phyloP scores from a whole-genome alignment of 768 basidiomycete species.

The Pisolithus microcarpus region DNA sequence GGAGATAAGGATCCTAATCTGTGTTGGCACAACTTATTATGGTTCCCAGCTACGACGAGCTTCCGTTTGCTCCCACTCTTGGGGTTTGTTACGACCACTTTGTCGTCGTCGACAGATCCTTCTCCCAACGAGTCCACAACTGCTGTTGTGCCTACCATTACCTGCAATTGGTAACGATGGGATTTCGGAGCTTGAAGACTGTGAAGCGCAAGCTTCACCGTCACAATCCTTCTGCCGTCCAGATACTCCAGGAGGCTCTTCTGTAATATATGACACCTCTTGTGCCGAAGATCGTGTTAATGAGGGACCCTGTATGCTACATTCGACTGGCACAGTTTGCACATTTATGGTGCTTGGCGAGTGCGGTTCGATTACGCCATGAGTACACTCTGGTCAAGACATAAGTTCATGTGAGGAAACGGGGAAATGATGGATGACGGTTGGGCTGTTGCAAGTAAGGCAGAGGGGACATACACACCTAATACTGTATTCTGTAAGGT shows the following conservation, averaged over 20 bases:
- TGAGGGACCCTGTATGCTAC: background rate
- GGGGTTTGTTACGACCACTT: background rate
- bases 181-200: background rate
- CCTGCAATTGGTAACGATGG: too few relatives aligned
- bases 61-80: slow-evolving; percentile 27
- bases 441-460: slow-evolving; percentile 6
- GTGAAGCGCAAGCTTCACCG: background rate
- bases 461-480: slow-evolving; percentile 4
- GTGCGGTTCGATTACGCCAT: background rate
- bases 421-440: slow-evolving; percentile 17
- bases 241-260: background rate
- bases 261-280: background rate
- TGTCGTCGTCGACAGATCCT: background rate
- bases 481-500: slow-evolving; percentile 6
- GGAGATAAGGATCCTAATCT: slow-evolving; percentile 57
- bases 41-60: slow-evolving; percentile 15
- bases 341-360: background rate
- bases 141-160: background rate
- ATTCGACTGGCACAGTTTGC: background rate
- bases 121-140: background rate
- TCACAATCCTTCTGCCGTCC: background rate
- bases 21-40: slow-evolving; percentile 21
- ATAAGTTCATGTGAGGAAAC: slow-evolving; percentile 15
- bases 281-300: background rate
- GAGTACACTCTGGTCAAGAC: slow-evolving; percentile 5